Evolutionary conservation across 2,329 filamentous ascomycete species (phyloP).

Genomic region (Biscogniauxia sp.): DNA sequence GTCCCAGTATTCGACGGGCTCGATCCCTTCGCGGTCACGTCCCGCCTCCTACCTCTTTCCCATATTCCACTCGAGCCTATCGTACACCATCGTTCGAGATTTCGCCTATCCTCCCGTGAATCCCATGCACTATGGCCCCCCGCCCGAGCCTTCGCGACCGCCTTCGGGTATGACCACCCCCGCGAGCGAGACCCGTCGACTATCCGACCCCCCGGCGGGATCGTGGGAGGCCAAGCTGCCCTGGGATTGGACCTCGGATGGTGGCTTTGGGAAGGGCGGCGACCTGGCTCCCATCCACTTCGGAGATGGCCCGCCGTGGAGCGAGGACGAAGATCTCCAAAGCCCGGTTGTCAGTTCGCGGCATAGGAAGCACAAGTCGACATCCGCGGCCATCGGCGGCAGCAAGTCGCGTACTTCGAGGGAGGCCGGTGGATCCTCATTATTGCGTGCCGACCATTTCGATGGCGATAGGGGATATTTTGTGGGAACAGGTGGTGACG

Average conservation of each 20-base stretch:
- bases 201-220: slow-evolving; percentile 73
- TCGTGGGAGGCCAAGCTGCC: slow-evolving; percentile 69
- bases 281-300: slow-evolving; percentile 82
- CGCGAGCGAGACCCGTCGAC: slow-evolving; percentile 71
- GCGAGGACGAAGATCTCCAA: slow-evolving; percentile 91
- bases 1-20: slow-evolving; percentile 78
- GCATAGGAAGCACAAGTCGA: slow-evolving; percentile 82
- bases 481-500: slow-evolving; percentile 65
- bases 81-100: slow-evolving; percentile 90
- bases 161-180: slow-evolving; percentile 82
- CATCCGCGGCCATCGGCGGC: slow-evolving; percentile 47
- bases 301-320: slow-evolving; percentile 86
- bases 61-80: slow-evolving; percentile 77
- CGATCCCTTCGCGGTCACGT: slow-evolving; percentile 67
- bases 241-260: slow-evolving; percentile 56
- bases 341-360: slow-evolving; percentile 84
- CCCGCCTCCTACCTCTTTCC: slow-evolving; percentile 81
- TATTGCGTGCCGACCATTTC: slow-evolving; percentile 49
- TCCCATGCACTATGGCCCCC: slow-evolving; percentile 91
- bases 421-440: slow-evolving; percentile 37
- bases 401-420: slow-evolving; percentile 47
- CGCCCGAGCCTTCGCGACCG: slow-evolving; percentile 67
- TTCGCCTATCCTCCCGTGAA: slow-evolving; percentile 86
- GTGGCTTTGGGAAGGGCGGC: slow-evolving; percentile 57
- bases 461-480: slow-evolving; percentile 66